These are phyloP conservation scores for Berberis thunbergii DNA, from an alignment of 164 flowering plant genomes.

Conservation along the genomic window DNA sequence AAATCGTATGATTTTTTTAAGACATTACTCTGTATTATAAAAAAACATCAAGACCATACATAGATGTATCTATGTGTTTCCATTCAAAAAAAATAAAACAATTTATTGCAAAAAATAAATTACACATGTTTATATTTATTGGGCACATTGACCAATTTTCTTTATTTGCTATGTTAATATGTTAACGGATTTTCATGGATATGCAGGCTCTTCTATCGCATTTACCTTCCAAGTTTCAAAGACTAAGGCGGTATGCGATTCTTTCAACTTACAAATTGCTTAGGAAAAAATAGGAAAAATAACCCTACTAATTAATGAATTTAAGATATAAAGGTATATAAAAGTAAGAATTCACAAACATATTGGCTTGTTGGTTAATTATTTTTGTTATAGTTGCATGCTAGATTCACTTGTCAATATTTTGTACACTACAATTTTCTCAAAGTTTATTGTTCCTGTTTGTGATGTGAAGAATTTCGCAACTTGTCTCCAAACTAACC, in stretches of 20 bases:
- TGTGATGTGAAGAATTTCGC: too few species aligned
- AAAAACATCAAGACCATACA: too few species aligned
- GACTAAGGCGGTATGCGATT: conserved; percentile 49
- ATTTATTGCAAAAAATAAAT: too few species aligned
- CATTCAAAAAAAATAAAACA: too few species aligned
- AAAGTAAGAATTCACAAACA: too few species aligned
- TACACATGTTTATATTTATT: background rate
- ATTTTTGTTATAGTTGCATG: background rate
- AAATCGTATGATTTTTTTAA: too few species aligned
- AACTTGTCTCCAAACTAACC: too few species aligned
- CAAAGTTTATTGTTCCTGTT: background rate
- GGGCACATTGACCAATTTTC: background rate
- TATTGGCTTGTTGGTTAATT: background rate
- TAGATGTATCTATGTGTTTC: too few species aligned
- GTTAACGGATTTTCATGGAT: conserved; percentile 7
- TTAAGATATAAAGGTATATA: background rate
- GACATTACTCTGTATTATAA: too few species aligned
- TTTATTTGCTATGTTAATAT: background rate
- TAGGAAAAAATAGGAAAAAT: background rate
- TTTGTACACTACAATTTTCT: too few species aligned
- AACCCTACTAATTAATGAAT: background rate
- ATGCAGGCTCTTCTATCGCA: conserved; percentile 72
- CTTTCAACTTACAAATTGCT: conserved; percentile 2
- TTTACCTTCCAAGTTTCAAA: conserved; percentile 55
- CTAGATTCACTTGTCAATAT: background rate